Percentiles rank a stretch among this genome's conserved stretches.
Evolutionary conservation across 768 basidiomycete species (phyloP).

Genomic region (Leccinum arenicola): DNA sequence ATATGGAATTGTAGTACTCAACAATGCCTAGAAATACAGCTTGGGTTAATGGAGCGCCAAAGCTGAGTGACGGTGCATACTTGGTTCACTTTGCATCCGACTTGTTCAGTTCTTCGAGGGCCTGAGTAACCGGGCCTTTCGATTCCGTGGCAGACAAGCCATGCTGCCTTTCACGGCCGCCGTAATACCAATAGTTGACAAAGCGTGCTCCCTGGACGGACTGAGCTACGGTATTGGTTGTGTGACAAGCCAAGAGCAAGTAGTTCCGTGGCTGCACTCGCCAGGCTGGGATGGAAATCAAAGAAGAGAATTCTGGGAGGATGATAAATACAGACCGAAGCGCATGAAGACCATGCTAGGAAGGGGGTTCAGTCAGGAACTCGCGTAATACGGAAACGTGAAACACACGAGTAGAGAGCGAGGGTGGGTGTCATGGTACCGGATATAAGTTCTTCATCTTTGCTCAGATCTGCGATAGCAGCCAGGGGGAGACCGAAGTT

Average conservation of each 20-base stretch:
- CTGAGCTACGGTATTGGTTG: conserved; percentile 88
- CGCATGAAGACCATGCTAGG: conserved; percentile 86
- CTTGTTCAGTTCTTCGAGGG: conserved; percentile 41
- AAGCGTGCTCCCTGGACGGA: conserved; percentile 81
- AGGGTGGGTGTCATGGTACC: conserved; percentile 95
- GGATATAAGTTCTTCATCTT: conserved; percentile 96
- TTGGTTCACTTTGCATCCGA: conserved; percentile 24
- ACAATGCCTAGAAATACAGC: conserved; percentile 5
- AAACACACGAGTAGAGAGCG: conserved; percentile 85
- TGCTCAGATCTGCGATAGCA: conserved; percentile 84
- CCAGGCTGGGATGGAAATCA: conserved; percentile 62
- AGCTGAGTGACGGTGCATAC: not conserved
- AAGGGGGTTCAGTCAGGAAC: conserved; percentile 8
- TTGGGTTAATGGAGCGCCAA: not conserved
- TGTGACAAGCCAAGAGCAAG: conserved; percentile 90
- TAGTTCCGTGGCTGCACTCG: conserved; percentile 95
- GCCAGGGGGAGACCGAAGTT: conserved; percentile 99
- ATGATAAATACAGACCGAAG: conserved; percentile 54
- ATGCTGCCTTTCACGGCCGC: conserved; percentile 76
- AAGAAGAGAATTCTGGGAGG: not conserved
- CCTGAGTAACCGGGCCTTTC: conserved; percentile 47
- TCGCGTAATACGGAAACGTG: conserved; percentile 6
- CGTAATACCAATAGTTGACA: conserved; percentile 86
- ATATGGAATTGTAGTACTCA: conserved; percentile 15
- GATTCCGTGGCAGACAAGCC: conserved; percentile 34